A percentile compares a stretch with the other conserved stretches of the same genome.
Conservation (phyloP, 495 filamentous ascomycete genomes). For the Sabuloglossum arenarium region DNA sequence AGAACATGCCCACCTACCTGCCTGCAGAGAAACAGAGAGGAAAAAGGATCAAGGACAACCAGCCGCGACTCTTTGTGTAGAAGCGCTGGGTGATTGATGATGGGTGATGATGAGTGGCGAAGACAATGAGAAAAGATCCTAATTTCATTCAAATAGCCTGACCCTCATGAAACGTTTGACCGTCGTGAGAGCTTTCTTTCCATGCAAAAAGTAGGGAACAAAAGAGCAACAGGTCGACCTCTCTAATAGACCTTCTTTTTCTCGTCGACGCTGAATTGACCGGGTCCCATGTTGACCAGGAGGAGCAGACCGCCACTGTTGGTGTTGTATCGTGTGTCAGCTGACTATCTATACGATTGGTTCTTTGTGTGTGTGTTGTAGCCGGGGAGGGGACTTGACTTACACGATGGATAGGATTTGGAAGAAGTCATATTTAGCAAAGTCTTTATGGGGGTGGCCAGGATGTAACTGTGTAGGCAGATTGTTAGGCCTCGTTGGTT, state of each 20-base stretch:
- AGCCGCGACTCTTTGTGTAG: too few species aligned
- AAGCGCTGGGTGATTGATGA: too few species aligned
- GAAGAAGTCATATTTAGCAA: conserved; percentile 99
- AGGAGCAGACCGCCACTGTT: conserved; percentile 70
- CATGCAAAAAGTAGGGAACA: too few species aligned
- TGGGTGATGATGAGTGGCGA: neutral
- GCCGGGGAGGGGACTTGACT: conserved; percentile 13
- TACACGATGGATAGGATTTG: conserved; percentile 97
- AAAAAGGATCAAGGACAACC: too few species aligned
- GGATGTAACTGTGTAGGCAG: conserved; percentile 54
- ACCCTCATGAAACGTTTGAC: too few species aligned
- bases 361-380: conserved; percentile 5
- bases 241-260: conserved; percentile 99
- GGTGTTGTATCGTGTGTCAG: neutral
- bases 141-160: too few species aligned
- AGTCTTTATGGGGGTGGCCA: conserved; percentile 97
- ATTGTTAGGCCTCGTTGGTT: neutral
- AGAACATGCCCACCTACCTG: too few species aligned
- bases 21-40: too few species aligned
- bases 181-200: neutral
- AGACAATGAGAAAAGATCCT: neutral
- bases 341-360: neutral
- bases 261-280: conserved; percentile 94
- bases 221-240: too few species aligned
- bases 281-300: conserved; percentile 94